Evolutionary conservation across 2,329 filamentous ascomycete species (phyloP).

Genomic region (Aspergillus niger): DNA sequence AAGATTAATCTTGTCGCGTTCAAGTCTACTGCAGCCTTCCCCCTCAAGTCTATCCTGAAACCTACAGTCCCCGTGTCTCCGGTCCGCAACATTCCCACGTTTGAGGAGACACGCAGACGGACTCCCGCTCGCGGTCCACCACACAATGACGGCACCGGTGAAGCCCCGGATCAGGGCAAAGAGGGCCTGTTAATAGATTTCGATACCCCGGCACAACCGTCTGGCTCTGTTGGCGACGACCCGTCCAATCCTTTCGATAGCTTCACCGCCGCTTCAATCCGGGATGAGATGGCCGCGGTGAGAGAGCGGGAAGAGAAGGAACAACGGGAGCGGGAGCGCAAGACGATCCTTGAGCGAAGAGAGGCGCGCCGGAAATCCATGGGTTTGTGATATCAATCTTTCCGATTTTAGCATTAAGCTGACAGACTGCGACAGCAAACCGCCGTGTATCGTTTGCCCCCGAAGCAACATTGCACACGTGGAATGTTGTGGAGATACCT

Average conservation of each 20-base stretch:
- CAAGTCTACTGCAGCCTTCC: conserved; percentile 43
- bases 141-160: conserved; percentile 22
- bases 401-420: conserved; percentile 9
- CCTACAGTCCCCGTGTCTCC: conserved; percentile 68
- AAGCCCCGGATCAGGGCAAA: conserved; percentile 23
- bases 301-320: conserved; percentile 70
- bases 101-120: conserved; percentile 53
- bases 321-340: conserved; percentile 59
- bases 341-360: conserved; percentile 67
- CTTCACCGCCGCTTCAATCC: conserved; percentile 44
- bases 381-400: conserved; percentile 46
- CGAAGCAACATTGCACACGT: conserved; percentile 94
- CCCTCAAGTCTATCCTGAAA: conserved; percentile 74
- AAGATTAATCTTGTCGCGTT: conserved; percentile 22
- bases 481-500: conserved; percentile 87
- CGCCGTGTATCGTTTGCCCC: conserved; percentile 95
- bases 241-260: conserved; percentile 52
- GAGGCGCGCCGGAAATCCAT: conserved; percentile 91
- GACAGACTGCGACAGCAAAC: conserved; percentile 58
- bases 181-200: conserved; percentile 47
- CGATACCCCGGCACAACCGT: conserved; percentile 40
- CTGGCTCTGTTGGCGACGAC: conserved; percentile 41
- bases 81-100: conserved; percentile 66
- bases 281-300: conserved; percentile 62
- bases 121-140: conserved; percentile 38